phyloP scores from a whole-genome alignment of 108 stramenopile genomes.

The Skeletonema costatum region DNA sequence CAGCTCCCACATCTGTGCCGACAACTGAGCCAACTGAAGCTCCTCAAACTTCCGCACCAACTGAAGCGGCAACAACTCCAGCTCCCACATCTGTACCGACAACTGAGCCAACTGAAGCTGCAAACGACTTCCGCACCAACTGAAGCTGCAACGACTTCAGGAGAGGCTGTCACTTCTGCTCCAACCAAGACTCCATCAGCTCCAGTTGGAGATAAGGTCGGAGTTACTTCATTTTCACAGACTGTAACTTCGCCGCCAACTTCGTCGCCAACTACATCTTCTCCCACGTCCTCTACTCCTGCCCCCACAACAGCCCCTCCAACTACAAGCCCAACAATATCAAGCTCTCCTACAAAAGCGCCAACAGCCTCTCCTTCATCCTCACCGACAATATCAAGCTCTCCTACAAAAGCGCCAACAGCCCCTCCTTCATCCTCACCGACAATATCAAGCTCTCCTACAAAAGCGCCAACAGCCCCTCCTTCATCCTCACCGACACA shows the following conservation, averaged over 20 bases:
- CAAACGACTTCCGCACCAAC: neutral
- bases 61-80: neutral
- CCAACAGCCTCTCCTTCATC: too few relatives aligned
- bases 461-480: too few relatives aligned
- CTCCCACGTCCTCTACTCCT: neutral
- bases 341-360: too few relatives aligned
- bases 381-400: too few relatives aligned
- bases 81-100: neutral
- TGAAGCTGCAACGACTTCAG: neutral
- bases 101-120: neutral
- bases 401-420: too few relatives aligned
- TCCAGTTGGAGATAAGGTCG: too few relatives aligned
- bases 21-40: neutral
- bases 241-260: neutral
- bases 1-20: neutral
- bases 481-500: too few relatives aligned
- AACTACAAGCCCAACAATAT: too few relatives aligned
- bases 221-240: too few relatives aligned
- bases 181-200: neutral
- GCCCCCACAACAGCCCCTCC: neutral
- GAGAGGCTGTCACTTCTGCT: neutral
- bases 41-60: neutral
- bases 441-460: too few relatives aligned
- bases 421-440: too few relatives aligned
- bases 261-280: neutral